Conservation (phyloP, 164 flowering plant genomes). For the Nymphaea colorata region DNA sequence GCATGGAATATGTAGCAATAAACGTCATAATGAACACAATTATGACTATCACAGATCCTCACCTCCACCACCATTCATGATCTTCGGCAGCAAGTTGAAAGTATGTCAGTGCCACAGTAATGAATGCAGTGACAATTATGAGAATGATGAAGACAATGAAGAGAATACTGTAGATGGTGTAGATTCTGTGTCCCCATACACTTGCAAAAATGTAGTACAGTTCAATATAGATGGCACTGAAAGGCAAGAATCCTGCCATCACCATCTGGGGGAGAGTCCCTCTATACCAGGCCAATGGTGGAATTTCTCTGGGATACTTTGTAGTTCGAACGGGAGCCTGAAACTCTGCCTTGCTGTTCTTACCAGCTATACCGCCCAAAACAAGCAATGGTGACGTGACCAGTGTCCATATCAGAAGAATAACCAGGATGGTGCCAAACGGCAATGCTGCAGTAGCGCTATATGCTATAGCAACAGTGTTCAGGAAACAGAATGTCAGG, state of each 20-base stretch:
- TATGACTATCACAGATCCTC: too few relatives aligned
- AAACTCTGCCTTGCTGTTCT: constrained; percentile 30
- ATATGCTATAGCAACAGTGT: constrained; percentile 32
- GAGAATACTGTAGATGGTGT: constrained; percentile 35
- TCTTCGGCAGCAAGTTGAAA: constrained; percentile 41
- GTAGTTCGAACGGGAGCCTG: constrained; percentile 36
- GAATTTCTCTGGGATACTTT: constrained; percentile 34
- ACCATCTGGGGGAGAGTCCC: constrained; percentile 29
- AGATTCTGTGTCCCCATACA: constrained; percentile 33
- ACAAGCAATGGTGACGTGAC: constrained; percentile 34
- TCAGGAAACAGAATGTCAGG: constrained; percentile 30
- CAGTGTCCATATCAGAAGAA: constrained; percentile 30
- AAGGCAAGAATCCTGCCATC: constrained; percentile 37
- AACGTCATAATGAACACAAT: too few relatives aligned
- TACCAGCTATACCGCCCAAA: constrained; percentile 37
- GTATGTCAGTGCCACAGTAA: constrained; percentile 32
- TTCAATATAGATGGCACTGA: constrained; percentile 35
- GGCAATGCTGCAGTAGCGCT: constrained; percentile 37
- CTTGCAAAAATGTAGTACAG: constrained; percentile 36
- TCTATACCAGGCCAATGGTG: constrained; percentile 31
- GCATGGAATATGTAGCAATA: too few relatives aligned
- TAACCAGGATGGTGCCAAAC: constrained; percentile 31
- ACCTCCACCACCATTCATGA: constrained; percentile 46
- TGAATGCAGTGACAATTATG: constrained; percentile 32
- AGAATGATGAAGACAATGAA: constrained; percentile 33